A percentile compares a stretch with the other conserved stretches of the same genome.
phyloP scores from a whole-genome alignment of 768 basidiomycete species.

The Suillus placidus region DNA sequence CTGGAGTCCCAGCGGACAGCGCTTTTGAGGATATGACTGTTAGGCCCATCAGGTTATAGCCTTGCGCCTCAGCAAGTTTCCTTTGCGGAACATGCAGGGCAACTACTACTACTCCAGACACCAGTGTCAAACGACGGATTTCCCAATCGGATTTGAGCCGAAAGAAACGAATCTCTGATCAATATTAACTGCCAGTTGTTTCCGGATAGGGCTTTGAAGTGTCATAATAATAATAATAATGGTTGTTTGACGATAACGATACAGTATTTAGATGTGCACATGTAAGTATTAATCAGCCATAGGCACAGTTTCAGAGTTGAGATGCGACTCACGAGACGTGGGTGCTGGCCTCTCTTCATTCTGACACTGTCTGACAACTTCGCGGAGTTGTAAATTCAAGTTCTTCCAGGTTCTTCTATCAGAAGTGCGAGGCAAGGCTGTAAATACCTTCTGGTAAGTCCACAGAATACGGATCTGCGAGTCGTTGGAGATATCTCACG shows the following conservation, averaged over 20 bases:
- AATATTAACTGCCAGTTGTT: background rate
- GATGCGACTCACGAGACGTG: background rate
- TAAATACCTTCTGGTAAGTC: background rate
- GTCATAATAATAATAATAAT: background rate
- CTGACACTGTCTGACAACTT: background rate
- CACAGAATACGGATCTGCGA: background rate
- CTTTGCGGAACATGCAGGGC: background rate
- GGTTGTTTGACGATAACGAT: background rate
- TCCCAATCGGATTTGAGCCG: slow-evolving; percentile 1
- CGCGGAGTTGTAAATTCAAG: slow-evolving; percentile 1
- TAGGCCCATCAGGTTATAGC: background rate
- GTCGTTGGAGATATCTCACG: background rate
- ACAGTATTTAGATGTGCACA: slow-evolving; percentile 4
- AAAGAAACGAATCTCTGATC: background rate
- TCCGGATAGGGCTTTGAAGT: background rate
- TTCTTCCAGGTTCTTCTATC: background rate
- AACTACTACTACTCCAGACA: background rate
- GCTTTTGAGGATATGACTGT: background rate
- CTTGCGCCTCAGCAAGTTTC: background rate
- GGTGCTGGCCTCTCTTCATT: background rate
- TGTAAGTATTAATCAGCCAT: background rate
- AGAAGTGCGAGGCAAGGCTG: slow-evolving; percentile 3
- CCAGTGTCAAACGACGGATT: background rate
- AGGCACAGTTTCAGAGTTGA: no score
- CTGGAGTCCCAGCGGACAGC: background rate